A percentile compares a stretch with the other conserved stretches of the same genome.
phyloP scores from a whole-genome alignment of 2,329 filamentous ascomycete genomes.

The Alternaria rosae region DNA sequence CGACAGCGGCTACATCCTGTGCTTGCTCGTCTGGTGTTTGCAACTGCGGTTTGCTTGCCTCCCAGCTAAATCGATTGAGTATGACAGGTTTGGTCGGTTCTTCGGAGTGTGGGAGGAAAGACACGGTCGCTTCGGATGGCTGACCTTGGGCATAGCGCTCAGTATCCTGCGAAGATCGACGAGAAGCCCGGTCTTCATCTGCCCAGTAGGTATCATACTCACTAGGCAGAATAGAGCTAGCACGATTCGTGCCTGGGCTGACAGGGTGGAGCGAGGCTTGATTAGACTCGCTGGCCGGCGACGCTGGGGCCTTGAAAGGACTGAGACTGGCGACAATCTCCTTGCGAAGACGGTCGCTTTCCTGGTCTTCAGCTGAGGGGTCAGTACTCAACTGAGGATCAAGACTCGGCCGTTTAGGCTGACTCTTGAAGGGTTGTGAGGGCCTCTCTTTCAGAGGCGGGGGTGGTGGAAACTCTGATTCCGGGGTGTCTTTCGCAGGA shows the following conservation, averaged over 20 bases:
- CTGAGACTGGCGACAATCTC: constrained; percentile 75
- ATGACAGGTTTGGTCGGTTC: constrained; percentile 27
- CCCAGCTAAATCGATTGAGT: constrained; percentile 45
- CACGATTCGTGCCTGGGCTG: constrained; percentile 50
- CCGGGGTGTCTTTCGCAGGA: constrained; percentile 54
- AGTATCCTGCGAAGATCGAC: constrained; percentile 39
- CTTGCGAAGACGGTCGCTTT: constrained; percentile 74
- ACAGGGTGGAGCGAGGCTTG: constrained; percentile 36
- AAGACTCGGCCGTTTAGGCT: constrained; percentile 33
- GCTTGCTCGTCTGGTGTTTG: constrained; percentile 19
- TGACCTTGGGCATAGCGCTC: constrained; percentile 27
- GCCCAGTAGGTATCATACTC: constrained; percentile 75
- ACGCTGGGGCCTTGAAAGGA: constrained; percentile 46
- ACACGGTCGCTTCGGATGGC: constrained; percentile 9
- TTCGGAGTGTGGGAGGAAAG: constrained; percentile 18
- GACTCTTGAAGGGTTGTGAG: constrained; percentile 19
- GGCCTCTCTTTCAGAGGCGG: constrained; percentile 51
- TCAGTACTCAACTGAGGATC: constrained; percentile 56
- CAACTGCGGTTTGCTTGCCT: constrained; percentile 26
- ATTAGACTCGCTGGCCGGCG: constrained; percentile 26
- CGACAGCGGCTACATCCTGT: constrained; percentile 11
- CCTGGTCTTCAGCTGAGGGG: constrained; percentile 65
- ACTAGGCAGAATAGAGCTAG: constrained; percentile 69
- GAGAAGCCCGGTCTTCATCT: constrained; percentile 54
- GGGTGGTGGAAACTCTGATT: constrained; percentile 39